Conservation (phyloP, 2,329 filamentous ascomycete species). For the Talaromyces amestolkiae region DNA sequence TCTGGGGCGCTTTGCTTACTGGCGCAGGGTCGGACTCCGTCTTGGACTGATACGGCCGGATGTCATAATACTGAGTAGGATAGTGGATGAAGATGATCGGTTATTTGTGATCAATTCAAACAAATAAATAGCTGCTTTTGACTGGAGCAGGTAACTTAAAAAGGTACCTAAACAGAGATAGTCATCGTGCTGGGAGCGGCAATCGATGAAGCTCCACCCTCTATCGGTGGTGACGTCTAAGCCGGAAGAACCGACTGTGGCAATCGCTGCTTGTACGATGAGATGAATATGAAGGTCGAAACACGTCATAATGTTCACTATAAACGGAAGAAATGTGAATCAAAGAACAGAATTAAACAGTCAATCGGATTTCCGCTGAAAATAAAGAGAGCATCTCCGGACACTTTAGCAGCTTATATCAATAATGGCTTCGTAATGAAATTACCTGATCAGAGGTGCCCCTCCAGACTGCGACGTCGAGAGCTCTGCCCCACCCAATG, state of each 20-base stretch:
- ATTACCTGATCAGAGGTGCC: constrained; percentile 1
- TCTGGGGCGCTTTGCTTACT: neutral
- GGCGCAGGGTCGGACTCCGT: neutral
- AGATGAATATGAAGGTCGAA: too few relatives aligned
- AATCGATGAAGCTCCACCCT: neutral
- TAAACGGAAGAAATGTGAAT: neutral
- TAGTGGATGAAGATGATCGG: too few relatives aligned
- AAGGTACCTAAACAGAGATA: neutral
- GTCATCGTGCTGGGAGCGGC: neutral
- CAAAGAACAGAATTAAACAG: neutral
- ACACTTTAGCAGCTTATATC: neutral
- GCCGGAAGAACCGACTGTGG: neutral
- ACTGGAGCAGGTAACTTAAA: too few relatives aligned
- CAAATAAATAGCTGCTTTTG: neutral
- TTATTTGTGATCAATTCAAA: neutral
- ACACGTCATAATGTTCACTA: neutral
- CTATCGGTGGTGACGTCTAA: neutral
- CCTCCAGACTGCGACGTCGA: neutral
- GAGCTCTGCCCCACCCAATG: constrained; percentile 17
- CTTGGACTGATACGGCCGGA: neutral
- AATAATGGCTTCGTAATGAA: constrained; percentile 1
- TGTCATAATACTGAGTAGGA: neutral
- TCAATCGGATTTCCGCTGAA: neutral
- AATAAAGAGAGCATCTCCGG: neutral
- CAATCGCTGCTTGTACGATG: neutral